These are phyloP conservation scores for Cutaneotrichosporon sp. DNA, from an alignment of 1,284 basidiomycete species.

Conservation along the genomic window DNA sequence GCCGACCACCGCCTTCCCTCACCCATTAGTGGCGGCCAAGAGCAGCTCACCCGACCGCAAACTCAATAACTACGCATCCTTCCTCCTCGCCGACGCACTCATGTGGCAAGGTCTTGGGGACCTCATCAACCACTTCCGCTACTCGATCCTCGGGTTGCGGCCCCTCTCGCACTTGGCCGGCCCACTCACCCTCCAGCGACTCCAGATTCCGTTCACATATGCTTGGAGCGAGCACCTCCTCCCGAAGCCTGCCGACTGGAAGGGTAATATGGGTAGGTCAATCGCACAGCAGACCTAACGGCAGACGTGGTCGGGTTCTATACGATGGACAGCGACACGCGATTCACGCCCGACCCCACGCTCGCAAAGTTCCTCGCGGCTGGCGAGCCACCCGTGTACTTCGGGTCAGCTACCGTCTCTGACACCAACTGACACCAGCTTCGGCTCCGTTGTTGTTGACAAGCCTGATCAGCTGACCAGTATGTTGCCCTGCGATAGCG, in stretches of 20 bases:
- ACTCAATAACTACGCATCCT: conserved; percentile 62
- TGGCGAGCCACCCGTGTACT: conserved; percentile 63
- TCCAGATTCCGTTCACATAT: conserved; percentile 68
- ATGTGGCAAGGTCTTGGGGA: conserved; percentile 58
- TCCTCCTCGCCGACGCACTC: conserved; percentile 60
- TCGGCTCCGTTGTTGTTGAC: conserved; percentile 65
- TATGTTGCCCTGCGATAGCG: neutral
- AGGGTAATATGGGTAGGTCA: conserved; percentile 60
- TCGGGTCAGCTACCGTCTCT: conserved; percentile 55
- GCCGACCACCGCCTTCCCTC: conserved; percentile 63
- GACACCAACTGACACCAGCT: conserved; percentile 48
- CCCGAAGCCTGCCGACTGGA: conserved; percentile 65
- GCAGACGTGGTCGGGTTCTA: conserved; percentile 67
- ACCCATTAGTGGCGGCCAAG: conserved; percentile 63
- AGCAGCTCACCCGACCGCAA: conserved; percentile 48
- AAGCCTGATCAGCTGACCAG: conserved; percentile 58
- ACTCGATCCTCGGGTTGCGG: conserved; percentile 58
- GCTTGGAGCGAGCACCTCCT: conserved; percentile 66
- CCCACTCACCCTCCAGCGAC: conserved; percentile 60
- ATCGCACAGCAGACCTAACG: neutral
- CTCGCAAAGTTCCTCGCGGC: conserved; percentile 57
- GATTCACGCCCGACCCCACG: conserved; percentile 51
- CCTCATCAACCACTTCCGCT: conserved; percentile 63
- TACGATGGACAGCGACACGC: conserved; percentile 54
- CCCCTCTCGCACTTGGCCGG: conserved; percentile 58